Evolutionary conservation across 2,329 filamentous ascomycete genomes (phyloP).

Genomic region (Hortaea sp.): DNA sequence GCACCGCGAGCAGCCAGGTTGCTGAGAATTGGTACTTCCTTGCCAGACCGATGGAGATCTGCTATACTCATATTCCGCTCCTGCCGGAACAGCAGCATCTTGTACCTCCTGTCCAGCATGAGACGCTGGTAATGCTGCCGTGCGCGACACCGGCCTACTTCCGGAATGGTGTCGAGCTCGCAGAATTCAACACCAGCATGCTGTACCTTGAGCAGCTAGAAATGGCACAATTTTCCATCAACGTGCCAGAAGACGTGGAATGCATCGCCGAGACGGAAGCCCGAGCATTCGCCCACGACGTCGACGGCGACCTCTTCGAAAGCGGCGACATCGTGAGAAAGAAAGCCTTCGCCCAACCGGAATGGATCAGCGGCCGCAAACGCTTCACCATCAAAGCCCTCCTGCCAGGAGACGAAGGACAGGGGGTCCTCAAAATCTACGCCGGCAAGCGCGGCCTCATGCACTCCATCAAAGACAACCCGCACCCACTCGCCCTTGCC

Average conservation of each 20-base stretch:
- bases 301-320: constrained; percentile 87
- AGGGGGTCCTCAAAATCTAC: constrained; percentile 80
- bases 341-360: constrained; percentile 77
- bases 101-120: constrained; percentile 75
- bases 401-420: constrained; percentile 82
- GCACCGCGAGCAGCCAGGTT: constrained; percentile 54
- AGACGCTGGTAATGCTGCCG: constrained; percentile 76
- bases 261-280: constrained; percentile 87
- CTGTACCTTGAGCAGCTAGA: constrained; percentile 83
- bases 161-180: constrained; percentile 66
- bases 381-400: constrained; percentile 89
- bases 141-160: constrained; percentile 83
- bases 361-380: constrained; percentile 82
- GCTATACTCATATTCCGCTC: constrained; percentile 91
- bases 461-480: constrained; percentile 95
- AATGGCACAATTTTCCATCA: constrained; percentile 80
- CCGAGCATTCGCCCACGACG: constrained; percentile 66
- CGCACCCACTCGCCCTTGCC: constrained; percentile 79
- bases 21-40: constrained; percentile 94
- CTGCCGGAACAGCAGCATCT: constrained; percentile 85
- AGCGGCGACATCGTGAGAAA: constrained; percentile 80
- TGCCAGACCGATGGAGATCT: constrained; percentile 75
- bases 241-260: constrained; percentile 82
- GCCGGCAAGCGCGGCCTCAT: constrained; percentile 90
- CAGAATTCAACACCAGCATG: constrained; percentile 83